Percentiles rank a stretch among this genome's conserved stretches.
These are phyloP conservation scores for Russula sp. DNA, from an alignment of 768 basidiomycete genomes.

Conservation along the genomic window DNA sequence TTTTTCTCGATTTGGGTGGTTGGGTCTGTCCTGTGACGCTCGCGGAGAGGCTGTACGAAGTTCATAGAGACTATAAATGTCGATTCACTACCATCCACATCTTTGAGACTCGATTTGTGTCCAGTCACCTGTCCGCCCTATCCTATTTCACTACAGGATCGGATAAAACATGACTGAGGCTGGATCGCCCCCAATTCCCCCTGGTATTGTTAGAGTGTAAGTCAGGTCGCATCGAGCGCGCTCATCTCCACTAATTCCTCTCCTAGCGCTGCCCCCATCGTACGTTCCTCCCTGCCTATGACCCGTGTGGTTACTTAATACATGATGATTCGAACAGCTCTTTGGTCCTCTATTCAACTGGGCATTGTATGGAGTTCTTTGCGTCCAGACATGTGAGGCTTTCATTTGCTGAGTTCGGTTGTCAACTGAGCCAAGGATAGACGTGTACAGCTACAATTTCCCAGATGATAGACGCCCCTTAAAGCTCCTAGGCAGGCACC, in stretches of 20 bases:
- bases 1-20: no score
- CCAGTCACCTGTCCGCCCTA: neutral
- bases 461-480: conserved; percentile 1
- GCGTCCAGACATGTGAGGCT: neutral
- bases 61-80: neutral
- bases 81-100: neutral
- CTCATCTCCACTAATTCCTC: neutral
- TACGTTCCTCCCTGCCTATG: neutral
- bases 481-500: neutral
- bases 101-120: neutral
- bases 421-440: neutral
- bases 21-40: no score
- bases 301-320: neutral
- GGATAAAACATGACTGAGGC: neutral
- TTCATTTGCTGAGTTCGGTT: neutral
- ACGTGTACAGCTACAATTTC: conserved; percentile 16
- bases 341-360: no score
- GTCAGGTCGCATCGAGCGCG: neutral
- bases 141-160: neutral
- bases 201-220: conserved; percentile 1
- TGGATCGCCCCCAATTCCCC: neutral
- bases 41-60: no score
- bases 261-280: conserved; percentile 4
- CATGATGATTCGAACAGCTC: neutral
- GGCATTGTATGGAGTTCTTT: no score